Evolutionary conservation across 345 rosid genomes (phyloP).

Genomic region (Eucalyptus pumila): DNA sequence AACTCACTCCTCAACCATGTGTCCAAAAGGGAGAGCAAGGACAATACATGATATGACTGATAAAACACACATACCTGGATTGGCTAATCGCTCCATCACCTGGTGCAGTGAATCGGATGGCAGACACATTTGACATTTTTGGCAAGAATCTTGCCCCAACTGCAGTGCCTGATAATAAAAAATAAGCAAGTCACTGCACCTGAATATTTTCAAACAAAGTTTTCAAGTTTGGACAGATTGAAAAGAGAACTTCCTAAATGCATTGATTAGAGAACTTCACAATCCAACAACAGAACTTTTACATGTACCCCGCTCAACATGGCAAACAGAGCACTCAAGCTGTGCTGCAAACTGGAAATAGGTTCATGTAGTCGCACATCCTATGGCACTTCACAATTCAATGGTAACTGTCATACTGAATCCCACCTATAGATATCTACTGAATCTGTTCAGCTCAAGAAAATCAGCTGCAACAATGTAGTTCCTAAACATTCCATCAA

Average conservation of each 20-base stretch:
- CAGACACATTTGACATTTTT: constrained; percentile 76
- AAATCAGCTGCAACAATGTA: neutral
- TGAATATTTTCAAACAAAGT: neutral
- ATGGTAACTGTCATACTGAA: neutral
- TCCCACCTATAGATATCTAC: neutral
- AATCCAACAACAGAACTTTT: neutral
- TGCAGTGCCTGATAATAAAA: constrained; percentile 44
- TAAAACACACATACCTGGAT: constrained; percentile 30
- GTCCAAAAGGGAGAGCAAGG: neutral
- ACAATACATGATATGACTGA: neutral
- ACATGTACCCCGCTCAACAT: neutral
- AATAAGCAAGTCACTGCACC: neutral
- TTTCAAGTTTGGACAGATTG: neutral
- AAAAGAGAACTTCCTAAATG: neutral
- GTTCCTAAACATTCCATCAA: neutral
- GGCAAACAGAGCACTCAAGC: neutral
- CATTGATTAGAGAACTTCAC: neutral
- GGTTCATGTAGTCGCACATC: neutral
- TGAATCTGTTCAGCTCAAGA: neutral
- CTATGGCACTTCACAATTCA: neutral
- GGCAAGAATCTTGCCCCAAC: constrained; percentile 57
- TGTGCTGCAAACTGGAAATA: neutral
- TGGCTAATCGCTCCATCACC: constrained; percentile 65
- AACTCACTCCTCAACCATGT: neutral
- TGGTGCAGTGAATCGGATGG: constrained; percentile 53